Base-by-base conservation (phyloP, 192 early-diverging fungal genomes). In the Coemansia sp. region DNA sequence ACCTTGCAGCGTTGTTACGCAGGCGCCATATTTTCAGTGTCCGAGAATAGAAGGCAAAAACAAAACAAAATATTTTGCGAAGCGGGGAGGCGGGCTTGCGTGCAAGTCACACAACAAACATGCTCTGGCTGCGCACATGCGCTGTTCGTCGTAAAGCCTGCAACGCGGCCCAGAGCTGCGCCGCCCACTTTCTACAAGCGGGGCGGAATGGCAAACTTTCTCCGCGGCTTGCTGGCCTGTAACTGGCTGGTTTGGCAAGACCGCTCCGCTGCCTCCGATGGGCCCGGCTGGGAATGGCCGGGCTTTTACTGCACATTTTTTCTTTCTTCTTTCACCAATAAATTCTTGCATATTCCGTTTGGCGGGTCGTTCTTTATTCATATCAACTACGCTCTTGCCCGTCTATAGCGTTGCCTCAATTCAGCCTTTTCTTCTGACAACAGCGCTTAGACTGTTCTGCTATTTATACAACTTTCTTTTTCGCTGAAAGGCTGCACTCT, bases 171-270 rank as follows among this genome's bases (percentile, higher is more conserved):
- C 29, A 31, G 29, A 31, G 0, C 29, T 31, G 29, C 29, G 29
- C 29, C 29, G 29, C 29, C 29, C 29, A 31, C 29, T 43, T 43
- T 43, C 41, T 43, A 43, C 41, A 11, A n/a, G 41, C 41, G 41
- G 39, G 16, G 14, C 41, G 41, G 41, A 43, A 43, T n/a, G 41
- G 12, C 29, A 31, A 31, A 31, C 10, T 43, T 43, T 43, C 41
- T 43, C 41, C 41, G 41, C 41, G 41, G 16, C 41, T 43, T 43
- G 41, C 41, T 22, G 6, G 53, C 53, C 53, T 55, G 53, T 55
- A 29, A 55, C 53, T 55, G 53, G 53, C 53, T 26, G 51, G 51
- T 22, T 26, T 53, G 51, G 51, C 8, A 14, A 53, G 16, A 43
- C 41, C 41, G 14, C 16, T 43, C 41, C 41, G 41, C 41, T n/a